Evolutionary conservation across 108 stramenopile genomes (phyloP), one percentile per base, ranked within the genome.

Genomic region (Pseudonitzschia multistriata): DNA sequence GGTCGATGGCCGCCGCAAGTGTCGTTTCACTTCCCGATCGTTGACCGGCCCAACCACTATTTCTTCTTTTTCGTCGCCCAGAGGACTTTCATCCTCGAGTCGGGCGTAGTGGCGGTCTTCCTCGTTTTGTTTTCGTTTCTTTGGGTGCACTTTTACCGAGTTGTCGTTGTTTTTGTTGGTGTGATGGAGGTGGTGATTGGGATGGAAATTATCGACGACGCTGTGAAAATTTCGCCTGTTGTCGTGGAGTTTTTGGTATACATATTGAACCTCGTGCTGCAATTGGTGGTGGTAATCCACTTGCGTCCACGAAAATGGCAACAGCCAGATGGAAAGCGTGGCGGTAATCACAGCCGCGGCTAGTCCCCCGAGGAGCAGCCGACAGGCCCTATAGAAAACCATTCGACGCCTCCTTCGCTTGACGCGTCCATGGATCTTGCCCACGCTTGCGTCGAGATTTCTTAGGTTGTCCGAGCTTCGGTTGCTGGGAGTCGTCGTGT

Each of bases 231-330:
- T 76, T 8, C 49, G 68, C 35, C 69, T 62, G 53, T 70, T 76
- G 24, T 70, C 49, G 24, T 35, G 68, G 22, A 76, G 45, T 24
- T 54, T 49, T 56, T 76, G 75, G 24, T 42, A 49, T 7, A 76
- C 29, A 64, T 70, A 45, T 17, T 42, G 1, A 0, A 67, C 40
- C n/a, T 57, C 75, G 28, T 59, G 62, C 42, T 76, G 69, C 0
- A 76, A 22, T 70, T 76, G 75, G 49, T 76, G 75, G 36, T 76
- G 75, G 52, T 70, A 76, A 36, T 76, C 75, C 22, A 76, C 75
- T 65, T 76, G 75, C 33, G 69, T 66, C 68, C 69, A 76, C 13
- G 68, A 70, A 66, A 70, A 70, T n/a, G 75, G 75, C 25, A 76
- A 55, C 6, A 76, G 53, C 5, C 35, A 7, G 1, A 76, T 6